Evolutionary conservation across 2,329 filamentous ascomycete genomes (phyloP).

Genomic region (Fusarium xyrophilum): DNA sequence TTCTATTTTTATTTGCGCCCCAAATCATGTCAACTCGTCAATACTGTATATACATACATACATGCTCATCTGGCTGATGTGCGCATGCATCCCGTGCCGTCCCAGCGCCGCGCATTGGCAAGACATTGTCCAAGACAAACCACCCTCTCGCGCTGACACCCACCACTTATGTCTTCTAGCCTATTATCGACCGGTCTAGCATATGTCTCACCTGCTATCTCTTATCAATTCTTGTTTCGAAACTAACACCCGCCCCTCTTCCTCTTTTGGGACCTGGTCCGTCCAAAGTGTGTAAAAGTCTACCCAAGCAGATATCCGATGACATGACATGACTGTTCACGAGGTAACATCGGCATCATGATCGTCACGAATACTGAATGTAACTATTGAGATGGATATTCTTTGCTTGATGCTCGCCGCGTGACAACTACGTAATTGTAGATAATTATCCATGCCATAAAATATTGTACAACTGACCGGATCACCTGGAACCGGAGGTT

Average conservation of each 20-base stretch:
- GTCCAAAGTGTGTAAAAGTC: conserved; percentile 10
- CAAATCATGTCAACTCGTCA: neutral
- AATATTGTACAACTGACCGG: conserved; percentile 36
- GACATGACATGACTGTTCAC: conserved; percentile 14
- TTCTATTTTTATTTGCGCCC: neutral
- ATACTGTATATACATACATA: neutral
- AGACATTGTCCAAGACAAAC: conserved; percentile 39
- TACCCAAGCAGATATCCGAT: neutral
- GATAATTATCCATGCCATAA: conserved; percentile 26
- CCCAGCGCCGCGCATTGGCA: conserved; percentile 32
- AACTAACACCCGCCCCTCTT: conserved; percentile 16
- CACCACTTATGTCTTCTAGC: conserved; percentile 7
- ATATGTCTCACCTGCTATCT: conserved; percentile 21
- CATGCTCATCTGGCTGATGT: neutral
- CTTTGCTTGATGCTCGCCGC: conserved; percentile 26
- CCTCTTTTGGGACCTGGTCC: conserved; percentile 1
- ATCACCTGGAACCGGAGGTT: conserved; percentile 37
- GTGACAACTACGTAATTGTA: conserved; percentile 11
- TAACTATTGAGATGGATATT: conserved; percentile 12
- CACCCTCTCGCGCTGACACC: conserved; percentile 15
- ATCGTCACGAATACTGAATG: neutral
- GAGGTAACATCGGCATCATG: conserved; percentile 13
- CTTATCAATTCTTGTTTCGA: conserved; percentile 7
- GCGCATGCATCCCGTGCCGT: conserved; percentile 32
- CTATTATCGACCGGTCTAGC: conserved; percentile 6